phyloP scores from a whole-genome alignment of 495 filamentous ascomycete species.

The Lophiostoma macrostomum region DNA sequence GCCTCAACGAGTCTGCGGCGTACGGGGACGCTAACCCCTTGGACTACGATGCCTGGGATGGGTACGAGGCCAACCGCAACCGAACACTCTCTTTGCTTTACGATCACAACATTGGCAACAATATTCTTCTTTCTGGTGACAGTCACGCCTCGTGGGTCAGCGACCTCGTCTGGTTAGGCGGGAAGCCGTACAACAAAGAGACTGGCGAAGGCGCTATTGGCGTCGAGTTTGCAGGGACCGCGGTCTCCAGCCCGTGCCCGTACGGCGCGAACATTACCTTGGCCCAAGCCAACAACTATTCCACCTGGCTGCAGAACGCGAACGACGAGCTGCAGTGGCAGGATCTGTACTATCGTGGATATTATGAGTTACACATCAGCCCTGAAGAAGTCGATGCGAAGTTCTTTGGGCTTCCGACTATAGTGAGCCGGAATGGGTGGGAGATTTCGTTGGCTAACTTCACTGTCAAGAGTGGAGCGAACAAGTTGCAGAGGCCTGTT shows the following conservation, averaged over 20 bases:
- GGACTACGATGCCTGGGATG: slow-evolving; percentile 63
- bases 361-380: slow-evolving; percentile 41
- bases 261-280: slow-evolving; percentile 51
- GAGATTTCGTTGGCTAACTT: slow-evolving; percentile 60
- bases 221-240: slow-evolving; percentile 65
- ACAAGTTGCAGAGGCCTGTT: slow-evolving; percentile 48
- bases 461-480: slow-evolving; percentile 55
- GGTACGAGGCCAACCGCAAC: slow-evolving; percentile 62
- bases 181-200: slow-evolving; percentile 52
- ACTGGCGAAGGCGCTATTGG: slow-evolving; percentile 60
- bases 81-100: slow-evolving; percentile 58
- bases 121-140: slow-evolving; percentile 64
- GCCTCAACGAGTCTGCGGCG: slow-evolving; percentile 49
- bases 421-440: slow-evolving; percentile 38
- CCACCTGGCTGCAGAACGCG: slow-evolving; percentile 44
- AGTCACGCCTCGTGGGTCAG: slow-evolving; percentile 63
- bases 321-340: slow-evolving; percentile 66
- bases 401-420: slow-evolving; percentile 52
- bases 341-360: slow-evolving; percentile 63
- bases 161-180: slow-evolving; percentile 62
- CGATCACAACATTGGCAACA: slow-evolving; percentile 62
- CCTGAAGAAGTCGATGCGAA: slow-evolving; percentile 42
- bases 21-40: slow-evolving; percentile 49
- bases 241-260: slow-evolving; percentile 54
- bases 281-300: slow-evolving; percentile 42